phyloP scores from a whole-genome alignment of 2,329 filamentous ascomycete species.

The Neonectria faginata region DNA sequence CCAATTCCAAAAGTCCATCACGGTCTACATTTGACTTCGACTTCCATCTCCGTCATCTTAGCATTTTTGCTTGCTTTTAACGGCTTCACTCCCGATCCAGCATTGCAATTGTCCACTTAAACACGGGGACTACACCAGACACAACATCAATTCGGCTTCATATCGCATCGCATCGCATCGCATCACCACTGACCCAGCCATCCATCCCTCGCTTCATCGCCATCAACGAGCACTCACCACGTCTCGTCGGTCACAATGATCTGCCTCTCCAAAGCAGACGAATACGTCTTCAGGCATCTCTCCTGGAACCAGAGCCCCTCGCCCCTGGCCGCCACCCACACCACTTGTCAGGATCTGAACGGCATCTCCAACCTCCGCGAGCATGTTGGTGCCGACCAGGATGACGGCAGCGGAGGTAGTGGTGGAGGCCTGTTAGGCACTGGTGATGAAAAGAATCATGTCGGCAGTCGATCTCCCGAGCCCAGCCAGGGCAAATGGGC shows the following conservation, averaged over 20 bases:
- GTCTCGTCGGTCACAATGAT: constrained; percentile 57
- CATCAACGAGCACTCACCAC: background rate
- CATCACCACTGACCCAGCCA: constrained; percentile 16
- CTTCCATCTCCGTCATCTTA: background rate
- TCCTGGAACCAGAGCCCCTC: constrained; percentile 67
- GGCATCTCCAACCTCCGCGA: constrained; percentile 65
- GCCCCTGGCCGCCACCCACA: constrained; percentile 60
- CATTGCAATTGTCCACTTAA: background rate
- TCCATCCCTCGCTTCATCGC: constrained; percentile 2
- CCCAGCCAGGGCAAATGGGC: constrained; percentile 29
- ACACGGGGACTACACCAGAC: background rate
- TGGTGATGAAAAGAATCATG: constrained; percentile 44
- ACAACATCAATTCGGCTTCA: background rate
- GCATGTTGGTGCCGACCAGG: constrained; percentile 52
- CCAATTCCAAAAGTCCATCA: background rate
- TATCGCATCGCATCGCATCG: background rate
- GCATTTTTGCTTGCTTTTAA: background rate
- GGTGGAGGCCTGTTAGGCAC: constrained; percentile 37
- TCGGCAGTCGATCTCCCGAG: constrained; percentile 34
- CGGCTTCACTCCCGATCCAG: background rate
- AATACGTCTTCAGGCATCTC: constrained; percentile 59
- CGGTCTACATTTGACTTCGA: constrained; percentile 9
- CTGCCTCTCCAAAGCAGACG: constrained; percentile 66
- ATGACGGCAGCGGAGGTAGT: constrained; percentile 47
- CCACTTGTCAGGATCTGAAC: constrained; percentile 67